Evolutionary conservation across 257 asterid genomes (phyloP).

Genomic region (Oldenlandia corymbosa): DNA sequence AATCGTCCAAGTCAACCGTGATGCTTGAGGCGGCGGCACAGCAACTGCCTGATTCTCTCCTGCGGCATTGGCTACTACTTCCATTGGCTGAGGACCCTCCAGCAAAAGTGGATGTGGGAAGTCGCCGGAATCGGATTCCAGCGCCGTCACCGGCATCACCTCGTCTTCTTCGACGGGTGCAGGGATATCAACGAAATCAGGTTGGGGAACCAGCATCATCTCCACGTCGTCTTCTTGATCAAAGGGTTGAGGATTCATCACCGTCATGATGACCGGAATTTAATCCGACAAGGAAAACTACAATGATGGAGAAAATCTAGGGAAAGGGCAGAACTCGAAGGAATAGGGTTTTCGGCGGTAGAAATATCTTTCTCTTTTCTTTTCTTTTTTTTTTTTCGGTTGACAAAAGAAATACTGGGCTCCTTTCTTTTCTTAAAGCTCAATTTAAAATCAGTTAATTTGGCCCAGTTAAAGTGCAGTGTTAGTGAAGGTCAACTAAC

Average conservation of each 20-base stretch:
- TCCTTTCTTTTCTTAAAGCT: too few relatives aligned
- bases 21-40: slow-evolving; percentile 81
- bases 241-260: slow-evolving; percentile 75
- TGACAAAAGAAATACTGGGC: too few relatives aligned
- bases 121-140: too few relatives aligned
- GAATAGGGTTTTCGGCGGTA: neutral
- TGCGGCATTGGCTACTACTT: slow-evolving; percentile 64
- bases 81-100: slow-evolving; percentile 98
- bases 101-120: slow-evolving; percentile 78
- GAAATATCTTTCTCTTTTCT: too few relatives aligned
- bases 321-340: neutral
- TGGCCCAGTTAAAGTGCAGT: too few relatives aligned
- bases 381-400: too few relatives aligned
- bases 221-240: slow-evolving; percentile 91
- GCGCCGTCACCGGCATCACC: too few relatives aligned
- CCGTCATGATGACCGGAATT: slow-evolving; percentile 61
- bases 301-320: slow-evolving; percentile 13
- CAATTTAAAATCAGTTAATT: too few relatives aligned
- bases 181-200: slow-evolving; percentile 78
- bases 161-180: slow-evolving; percentile 70
- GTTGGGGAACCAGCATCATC: slow-evolving; percentile 84
- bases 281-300: slow-evolving; percentile 28
- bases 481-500: too few relatives aligned
- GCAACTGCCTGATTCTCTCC: slow-evolving; percentile 76
- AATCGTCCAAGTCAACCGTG: slow-evolving; percentile 80